phyloP scores from a whole-genome alignment of 345 rosid genomes.

The Populus deltoides region DNA sequence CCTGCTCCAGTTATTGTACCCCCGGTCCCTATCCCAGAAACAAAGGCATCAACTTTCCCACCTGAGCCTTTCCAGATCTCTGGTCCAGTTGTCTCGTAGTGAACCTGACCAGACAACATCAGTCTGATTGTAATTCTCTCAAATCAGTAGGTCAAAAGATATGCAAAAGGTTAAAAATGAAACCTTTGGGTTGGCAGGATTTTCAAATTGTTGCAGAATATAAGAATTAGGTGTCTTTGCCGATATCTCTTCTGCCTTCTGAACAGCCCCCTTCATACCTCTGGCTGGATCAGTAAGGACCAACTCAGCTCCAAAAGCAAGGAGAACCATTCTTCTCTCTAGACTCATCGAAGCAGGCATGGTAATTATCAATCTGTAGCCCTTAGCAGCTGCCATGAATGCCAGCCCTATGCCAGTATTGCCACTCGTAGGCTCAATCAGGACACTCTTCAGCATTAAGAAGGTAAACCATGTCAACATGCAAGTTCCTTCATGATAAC shows the following conservation, averaged over 20 bases:
- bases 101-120: conserved; percentile 38
- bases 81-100: conserved; percentile 67
- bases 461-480: conserved; percentile 10
- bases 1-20: conserved; percentile 65
- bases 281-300: conserved; percentile 66
- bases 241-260: conserved; percentile 61
- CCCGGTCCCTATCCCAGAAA: conserved; percentile 67
- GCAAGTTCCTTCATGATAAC: neutral
- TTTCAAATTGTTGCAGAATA: conserved; percentile 67
- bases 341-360: conserved; percentile 85
- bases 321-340: conserved; percentile 81
- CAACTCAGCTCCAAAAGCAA: conserved; percentile 75
- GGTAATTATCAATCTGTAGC: conserved; percentile 63
- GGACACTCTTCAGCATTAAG: conserved; percentile 48
- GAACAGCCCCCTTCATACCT: conserved; percentile 70
- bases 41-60: conserved; percentile 57
- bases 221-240: conserved; percentile 61
- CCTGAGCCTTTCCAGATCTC: conserved; percentile 62
- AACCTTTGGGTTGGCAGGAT: conserved; percentile 76
- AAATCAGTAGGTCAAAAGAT: neutral
- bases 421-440: conserved; percentile 74
- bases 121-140: neutral
- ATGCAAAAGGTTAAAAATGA: conserved; percentile 10
- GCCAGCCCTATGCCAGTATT: conserved; percentile 76
- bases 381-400: conserved; percentile 71